Evolutionary conservation across 2,329 filamentous ascomycete genomes (phyloP).

Genomic region (Chaetomiaceae sp.): DNA sequence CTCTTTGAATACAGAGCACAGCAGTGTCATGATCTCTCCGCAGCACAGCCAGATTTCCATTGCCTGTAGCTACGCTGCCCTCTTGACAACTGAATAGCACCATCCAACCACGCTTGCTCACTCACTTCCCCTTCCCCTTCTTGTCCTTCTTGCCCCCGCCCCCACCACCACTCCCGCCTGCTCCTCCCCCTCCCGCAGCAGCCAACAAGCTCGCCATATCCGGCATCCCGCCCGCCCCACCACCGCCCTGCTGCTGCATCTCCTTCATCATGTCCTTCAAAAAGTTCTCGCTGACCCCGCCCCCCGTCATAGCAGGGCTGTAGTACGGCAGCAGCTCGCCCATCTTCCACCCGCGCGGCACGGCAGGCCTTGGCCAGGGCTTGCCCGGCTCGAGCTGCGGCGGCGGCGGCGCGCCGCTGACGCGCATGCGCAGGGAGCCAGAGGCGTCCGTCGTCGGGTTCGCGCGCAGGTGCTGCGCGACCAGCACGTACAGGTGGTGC

Average conservation of each 20-base stretch:
- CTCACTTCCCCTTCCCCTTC: constrained; percentile 27
- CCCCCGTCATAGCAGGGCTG: constrained; percentile 83
- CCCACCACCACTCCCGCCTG: constrained; percentile 27
- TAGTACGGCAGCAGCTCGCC: constrained; percentile 76
- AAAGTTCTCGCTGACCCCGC: constrained; percentile 89
- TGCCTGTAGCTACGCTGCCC: neutral
- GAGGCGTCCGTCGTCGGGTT: constrained; percentile 69
- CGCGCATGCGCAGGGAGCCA: constrained; percentile 62
- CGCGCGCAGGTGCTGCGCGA: constrained; percentile 67
- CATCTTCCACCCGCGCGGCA: constrained; percentile 90
- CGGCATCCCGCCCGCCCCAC: constrained; percentile 39
- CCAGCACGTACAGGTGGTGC: constrained; percentile 78
- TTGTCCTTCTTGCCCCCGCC: constrained; percentile 25
- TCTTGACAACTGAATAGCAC: neutral
- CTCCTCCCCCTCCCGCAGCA: constrained; percentile 19
- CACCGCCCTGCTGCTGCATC: constrained; percentile 48
- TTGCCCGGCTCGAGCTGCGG: constrained; percentile 49
- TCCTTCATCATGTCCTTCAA: constrained; percentile 96
- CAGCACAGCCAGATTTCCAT: too few species aligned
- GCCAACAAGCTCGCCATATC: constrained; percentile 29
- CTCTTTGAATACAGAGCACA: too few species aligned
- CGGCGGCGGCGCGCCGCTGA: constrained; percentile 65
- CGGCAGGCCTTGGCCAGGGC: constrained; percentile 63
- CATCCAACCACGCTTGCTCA: neutral
- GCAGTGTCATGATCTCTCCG: too few species aligned